Base-by-base conservation (phyloP, 208 protist genomes). In the Wallacemonas sp. region DNA sequence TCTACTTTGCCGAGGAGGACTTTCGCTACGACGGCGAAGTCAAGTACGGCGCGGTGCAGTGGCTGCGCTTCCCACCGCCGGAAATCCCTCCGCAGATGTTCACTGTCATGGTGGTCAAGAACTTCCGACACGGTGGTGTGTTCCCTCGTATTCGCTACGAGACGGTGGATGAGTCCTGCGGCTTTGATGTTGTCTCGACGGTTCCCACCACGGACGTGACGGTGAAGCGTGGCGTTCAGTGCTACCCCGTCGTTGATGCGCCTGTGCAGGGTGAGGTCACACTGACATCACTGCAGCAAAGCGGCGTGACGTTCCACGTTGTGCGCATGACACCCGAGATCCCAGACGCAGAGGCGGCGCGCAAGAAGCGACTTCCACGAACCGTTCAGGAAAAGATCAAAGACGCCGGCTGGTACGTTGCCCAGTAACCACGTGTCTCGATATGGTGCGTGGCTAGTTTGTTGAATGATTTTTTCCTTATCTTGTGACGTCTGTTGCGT, bases 41-140 rank as follows among this genome's bases (percentile, higher is more conserved):
- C 33, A 21, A 19, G 3, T 60, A 70, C 41, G 26, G 17, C 17
- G 38, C 61, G 17, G 63, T 75, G 29, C 70, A 62, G 57, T 85
- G 85, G 80, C 27, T 72, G 26, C 38, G 62, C 27, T 78, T 83
- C 41, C 85, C 85, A 16, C 77, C 85, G n/a, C 80, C 75, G 2
- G 74, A 80, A 65, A 58, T 90, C 14, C 72, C 80, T 0, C 61
- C 85, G 9, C 58, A 58, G 27, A 66, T 68, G 8, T 88, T 88
- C 43, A 54, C 69, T 4, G 67, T 88, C 9, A 49, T 68, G 21
- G 32, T 75, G 2, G 60, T 62, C 17, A 34, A 48, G 17, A 41
- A 64, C 17, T 65, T 68, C 26, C 47, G 52, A 2, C 52, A 58
- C 32, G 52, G 52, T 36, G 19, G 61, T 17, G 38, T 24, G 2